Evolutionary conservation across 345 rosid species (phyloP).

Genomic region (Dipteronia sinensis): DNA sequence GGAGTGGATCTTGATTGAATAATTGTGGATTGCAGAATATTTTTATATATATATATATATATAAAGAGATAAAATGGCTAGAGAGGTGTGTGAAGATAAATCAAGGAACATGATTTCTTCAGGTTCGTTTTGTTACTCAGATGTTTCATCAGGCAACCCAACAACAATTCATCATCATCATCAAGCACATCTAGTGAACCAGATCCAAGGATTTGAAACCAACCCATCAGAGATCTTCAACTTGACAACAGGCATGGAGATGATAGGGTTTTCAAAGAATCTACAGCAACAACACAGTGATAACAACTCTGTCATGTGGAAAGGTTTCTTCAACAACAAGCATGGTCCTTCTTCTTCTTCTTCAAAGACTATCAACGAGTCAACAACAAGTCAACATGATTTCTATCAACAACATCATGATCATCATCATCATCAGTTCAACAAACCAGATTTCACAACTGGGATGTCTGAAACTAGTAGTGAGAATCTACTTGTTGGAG

Average conservation of each 20-base stretch:
- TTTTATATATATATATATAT: too few species aligned
- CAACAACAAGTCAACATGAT: constrained; percentile 33
- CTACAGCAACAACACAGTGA: constrained; percentile 51
- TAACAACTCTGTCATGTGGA: constrained; percentile 40
- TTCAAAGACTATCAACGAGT: constrained; percentile 44
- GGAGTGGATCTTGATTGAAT: constrained; percentile 34
- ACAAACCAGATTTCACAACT: constrained; percentile 39
- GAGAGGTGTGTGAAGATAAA: constrained; percentile 51
- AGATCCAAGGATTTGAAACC: constrained; percentile 64
- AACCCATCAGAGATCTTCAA: constrained; percentile 62
- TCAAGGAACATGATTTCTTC: constrained; percentile 46
- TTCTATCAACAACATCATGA: constrained; percentile 38
- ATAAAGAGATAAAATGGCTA: constrained; percentile 48
- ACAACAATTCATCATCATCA: constrained; percentile 22
- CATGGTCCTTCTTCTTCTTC: constrained; percentile 49
- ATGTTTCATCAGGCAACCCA: constrained; percentile 49
- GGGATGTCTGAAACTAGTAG: constrained; percentile 46
- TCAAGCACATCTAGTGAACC: constrained; percentile 56
- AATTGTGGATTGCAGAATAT: constrained; percentile 36
- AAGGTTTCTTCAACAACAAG: constrained; percentile 35
- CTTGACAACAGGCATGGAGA: constrained; percentile 70
- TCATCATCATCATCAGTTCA: constrained; percentile 29
- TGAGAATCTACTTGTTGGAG: constrained; percentile 59
- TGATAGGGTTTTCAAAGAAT: constrained; percentile 83
- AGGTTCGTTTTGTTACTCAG: constrained; percentile 59